Base-by-base conservation (phyloP, 129 eudicot genomes). In the Centrapalus pauciflorus region DNA sequence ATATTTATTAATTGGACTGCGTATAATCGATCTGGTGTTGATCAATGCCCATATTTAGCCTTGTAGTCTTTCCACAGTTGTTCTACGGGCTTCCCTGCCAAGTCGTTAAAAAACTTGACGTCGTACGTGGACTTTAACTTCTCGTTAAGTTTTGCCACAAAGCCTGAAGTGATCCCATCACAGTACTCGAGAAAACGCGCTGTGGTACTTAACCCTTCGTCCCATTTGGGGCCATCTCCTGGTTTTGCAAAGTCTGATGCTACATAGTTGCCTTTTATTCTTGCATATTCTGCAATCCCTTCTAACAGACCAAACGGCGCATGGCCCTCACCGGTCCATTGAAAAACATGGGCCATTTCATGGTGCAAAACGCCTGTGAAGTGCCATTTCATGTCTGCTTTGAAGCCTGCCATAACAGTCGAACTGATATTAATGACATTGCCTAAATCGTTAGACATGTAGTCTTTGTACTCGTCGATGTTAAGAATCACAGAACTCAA, bases 311-410 rank as follows among this genome's bases (percentile, higher is more conserved):
- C 4, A 0, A 50, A n/a, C n/a, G n/a, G 73, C 4, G 62, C 23
- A 0, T 1, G 12, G 14, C 61, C 71, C 23, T 66, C 38, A 11
- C 61, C 56, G 16, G 32, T 4, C 68, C 69, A 75, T 17, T 75
- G 75, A 34, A 67, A 59, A 16, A 75, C 20, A 3, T 67, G 74
- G 17, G 80, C 59, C 56, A 67, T 57, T 75, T 75, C 75, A 17
- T 67, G 74, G 69, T 59, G 37, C 19, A 75, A 1, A 7, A 67
- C n/a, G n/a, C n/a, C n/a, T n/a, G n/a, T n/a, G n/a, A n/a, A n/a
- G n/a, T n/a, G n/a, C n/a, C n/a, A n/a, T n/a, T n/a, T n/a, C n/a
- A n/a, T n/a, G n/a, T n/a, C n/a, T n/a, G n/a, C n/a, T n/a, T n/a
- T n/a, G n/a, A n/a, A n/a, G n/a, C n/a, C n/a, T n/a, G n/a, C n/a